Base-by-base conservation (phyloP, 2,329 filamentous ascomycete genomes). In the Daldinia eschscholtzii region DNA sequence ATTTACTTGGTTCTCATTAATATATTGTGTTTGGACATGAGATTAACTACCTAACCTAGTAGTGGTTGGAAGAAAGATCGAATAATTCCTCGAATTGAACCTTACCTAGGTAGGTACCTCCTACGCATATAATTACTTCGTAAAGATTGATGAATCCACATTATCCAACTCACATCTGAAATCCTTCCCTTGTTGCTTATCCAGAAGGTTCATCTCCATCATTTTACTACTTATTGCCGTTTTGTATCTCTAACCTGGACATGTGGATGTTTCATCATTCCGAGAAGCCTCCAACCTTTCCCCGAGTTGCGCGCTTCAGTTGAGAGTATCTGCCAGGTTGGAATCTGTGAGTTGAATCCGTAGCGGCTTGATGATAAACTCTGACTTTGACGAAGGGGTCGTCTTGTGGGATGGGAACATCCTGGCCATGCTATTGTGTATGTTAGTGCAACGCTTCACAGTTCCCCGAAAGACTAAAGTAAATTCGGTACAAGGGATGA, bases 351-450 rank as follows among this genome's bases (percentile, higher is more conserved):
- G 6, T 18, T 30, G 46, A 4, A 50, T 50, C 46, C 1, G n/a
- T 23, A 23, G 20, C 13, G 13, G 30, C 18, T 4, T 13, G 46
- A 50, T 50, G 26, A 7, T 42, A 57, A 23, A 57, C 55, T 5
- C 37, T 44, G 26, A 57, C 55, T 18, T 42, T n/a, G 6, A 57
- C 37, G n/a, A 57, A 57, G 23, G 55, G 55, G 37, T 57, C 55
- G 6, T 57, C 55, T 2, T 30, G 20, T 2, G 55, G 55, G n/a
- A 57, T 28, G 2, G 20, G 39, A 30, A 57, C 13, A 18, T 57
- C 55, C 3, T 57, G 1, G 5, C 39, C 55, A 6, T 57, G 26
- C 55, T 57, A 57, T 15, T 13, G 18, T 5, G 12, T 1, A 44
- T 7, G 12, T 57, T 30, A 57, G 55, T 35, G 33, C 33, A 10